phyloP scores from a whole-genome alignment of 2,329 filamentous ascomycete species.

The Apiospora phragmitis region DNA sequence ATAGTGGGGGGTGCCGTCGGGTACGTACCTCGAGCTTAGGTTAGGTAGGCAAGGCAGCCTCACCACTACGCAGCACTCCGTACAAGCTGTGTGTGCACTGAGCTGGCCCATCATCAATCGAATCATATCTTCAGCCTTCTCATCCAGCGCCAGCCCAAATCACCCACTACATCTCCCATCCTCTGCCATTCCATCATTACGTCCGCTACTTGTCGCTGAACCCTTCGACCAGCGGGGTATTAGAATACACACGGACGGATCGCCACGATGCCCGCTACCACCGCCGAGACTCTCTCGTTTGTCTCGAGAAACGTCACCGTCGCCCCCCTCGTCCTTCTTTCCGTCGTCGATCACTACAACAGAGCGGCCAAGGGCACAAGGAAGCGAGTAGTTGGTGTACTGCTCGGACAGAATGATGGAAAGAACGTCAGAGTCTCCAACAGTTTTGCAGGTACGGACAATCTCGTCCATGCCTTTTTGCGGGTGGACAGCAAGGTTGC shows the following conservation, averaged over 20 bases:
- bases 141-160: slow-evolving; percentile 13
- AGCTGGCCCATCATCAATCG: slow-evolving; percentile 12
- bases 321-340: slow-evolving; percentile 95
- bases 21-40: background rate
- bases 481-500: background rate
- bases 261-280: slow-evolving; percentile 85
- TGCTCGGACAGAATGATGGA: slow-evolving; percentile 94
- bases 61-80: slow-evolving; percentile 28
- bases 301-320: slow-evolving; percentile 95
- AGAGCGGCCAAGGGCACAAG: slow-evolving; percentile 84
- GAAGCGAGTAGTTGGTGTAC: slow-evolving; percentile 88
- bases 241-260: slow-evolving; percentile 7
- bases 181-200: slow-evolving; percentile 16
- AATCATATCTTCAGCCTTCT: slow-evolving; percentile 14
- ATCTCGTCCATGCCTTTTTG: slow-evolving; percentile 17
- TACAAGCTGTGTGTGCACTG: background rate
- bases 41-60: slow-evolving; percentile 30
- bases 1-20: background rate
- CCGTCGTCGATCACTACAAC: slow-evolving; percentile 97
- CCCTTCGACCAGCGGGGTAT: background rate
- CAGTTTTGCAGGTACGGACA: slow-evolving; percentile 85
- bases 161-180: slow-evolving; percentile 10
- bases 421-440: slow-evolving; percentile 97
- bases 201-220: background rate
- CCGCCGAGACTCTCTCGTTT: slow-evolving; percentile 92